Conservation (phyloP, 2,329 filamentous ascomycete species). For the Reticulascus tulasneorum region DNA sequence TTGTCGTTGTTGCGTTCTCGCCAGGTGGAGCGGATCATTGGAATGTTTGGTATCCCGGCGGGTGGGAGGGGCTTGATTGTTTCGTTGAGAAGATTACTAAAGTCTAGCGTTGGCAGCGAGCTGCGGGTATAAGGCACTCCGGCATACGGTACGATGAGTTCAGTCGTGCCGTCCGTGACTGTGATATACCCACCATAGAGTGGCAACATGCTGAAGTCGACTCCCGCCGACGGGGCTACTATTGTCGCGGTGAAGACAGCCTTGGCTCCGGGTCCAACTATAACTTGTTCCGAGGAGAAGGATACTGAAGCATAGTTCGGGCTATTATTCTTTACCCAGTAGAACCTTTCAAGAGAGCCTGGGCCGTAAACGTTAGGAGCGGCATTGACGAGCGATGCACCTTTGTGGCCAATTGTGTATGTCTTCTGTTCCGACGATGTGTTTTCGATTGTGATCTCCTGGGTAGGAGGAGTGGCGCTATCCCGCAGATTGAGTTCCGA, state of each 20-base stretch:
- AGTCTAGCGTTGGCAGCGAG: constrained; percentile 1
- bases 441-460: constrained; percentile 8
- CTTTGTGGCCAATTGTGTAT: constrained; percentile 4
- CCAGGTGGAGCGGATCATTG: constrained; percentile 2
- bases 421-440: constrained; percentile 3
- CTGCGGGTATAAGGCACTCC: constrained; percentile 4
- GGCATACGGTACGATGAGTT: constrained; percentile 4
- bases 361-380: constrained; percentile 2
- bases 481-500: constrained; percentile 9
- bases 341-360: constrained; percentile 8
- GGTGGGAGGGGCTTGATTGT: constrained; percentile 1
- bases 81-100: no score
- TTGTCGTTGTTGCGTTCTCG: constrained; percentile 3
- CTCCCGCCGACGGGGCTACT: no score
- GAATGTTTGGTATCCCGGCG: constrained; percentile 1
- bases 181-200: constrained; percentile 8
- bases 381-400: constrained; percentile 4
- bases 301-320: constrained; percentile 2
- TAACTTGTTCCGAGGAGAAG: constrained; percentile 1
- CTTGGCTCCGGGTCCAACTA: constrained; percentile 2
- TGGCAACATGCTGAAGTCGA: constrained; percentile 4
- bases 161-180: not conserved
- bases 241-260: not conserved
- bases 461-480: not conserved
- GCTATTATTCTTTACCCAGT: constrained; percentile 5